A percentile compares a stretch with the other conserved stretches of the same genome.
Evolutionary conservation across 352 stramenopile species (phyloP).

Genomic region (Globisporangium orthogonon): DNA sequence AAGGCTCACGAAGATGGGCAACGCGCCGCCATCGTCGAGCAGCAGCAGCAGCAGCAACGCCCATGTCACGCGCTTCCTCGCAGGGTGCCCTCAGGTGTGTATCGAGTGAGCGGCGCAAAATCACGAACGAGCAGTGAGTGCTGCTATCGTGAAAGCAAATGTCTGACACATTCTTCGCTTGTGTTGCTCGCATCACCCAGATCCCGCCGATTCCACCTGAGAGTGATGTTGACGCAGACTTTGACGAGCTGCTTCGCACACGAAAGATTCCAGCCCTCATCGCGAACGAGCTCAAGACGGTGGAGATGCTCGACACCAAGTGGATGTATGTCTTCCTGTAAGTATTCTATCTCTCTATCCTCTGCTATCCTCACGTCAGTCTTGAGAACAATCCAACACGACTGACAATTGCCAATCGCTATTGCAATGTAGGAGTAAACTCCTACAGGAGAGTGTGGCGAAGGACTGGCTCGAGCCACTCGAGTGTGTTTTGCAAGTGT

Average conservation of each 20-base stretch:
- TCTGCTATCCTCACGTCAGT: neutral
- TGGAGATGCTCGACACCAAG: slow-evolving; percentile 51
- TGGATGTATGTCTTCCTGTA: slow-evolving; percentile 71
- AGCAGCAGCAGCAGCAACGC: slow-evolving; percentile 13
- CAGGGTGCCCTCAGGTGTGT: slow-evolving; percentile 46
- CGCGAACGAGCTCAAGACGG: slow-evolving; percentile 29
- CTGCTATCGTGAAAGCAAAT: too few relatives aligned
- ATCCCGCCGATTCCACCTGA: slow-evolving; percentile 37
- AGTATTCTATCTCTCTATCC: slow-evolving; percentile 9
- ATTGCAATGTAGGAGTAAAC: slow-evolving; percentile 26
- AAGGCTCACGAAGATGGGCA: slow-evolving; percentile 31
- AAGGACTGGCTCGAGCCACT: slow-evolving; percentile 45
- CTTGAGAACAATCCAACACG: neutral
- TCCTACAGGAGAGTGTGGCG: slow-evolving; percentile 22
- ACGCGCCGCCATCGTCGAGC: slow-evolving; percentile 19
- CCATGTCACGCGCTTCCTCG: slow-evolving; percentile 36
- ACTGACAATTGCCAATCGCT: neutral
- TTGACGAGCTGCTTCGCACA: slow-evolving; percentile 35
- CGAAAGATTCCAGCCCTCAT: slow-evolving; percentile 22
- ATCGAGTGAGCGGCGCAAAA: neutral
- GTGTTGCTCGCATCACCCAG: slow-evolving; percentile 14
- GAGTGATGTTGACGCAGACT: slow-evolving; percentile 30
- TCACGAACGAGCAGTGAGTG: too few relatives aligned
- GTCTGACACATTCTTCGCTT: neutral
- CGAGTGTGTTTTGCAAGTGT: slow-evolving; percentile 43